Evolutionary conservation across 805 yeast genomes (phyloP).

Genomic region (Yarrowia deformans): DNA sequence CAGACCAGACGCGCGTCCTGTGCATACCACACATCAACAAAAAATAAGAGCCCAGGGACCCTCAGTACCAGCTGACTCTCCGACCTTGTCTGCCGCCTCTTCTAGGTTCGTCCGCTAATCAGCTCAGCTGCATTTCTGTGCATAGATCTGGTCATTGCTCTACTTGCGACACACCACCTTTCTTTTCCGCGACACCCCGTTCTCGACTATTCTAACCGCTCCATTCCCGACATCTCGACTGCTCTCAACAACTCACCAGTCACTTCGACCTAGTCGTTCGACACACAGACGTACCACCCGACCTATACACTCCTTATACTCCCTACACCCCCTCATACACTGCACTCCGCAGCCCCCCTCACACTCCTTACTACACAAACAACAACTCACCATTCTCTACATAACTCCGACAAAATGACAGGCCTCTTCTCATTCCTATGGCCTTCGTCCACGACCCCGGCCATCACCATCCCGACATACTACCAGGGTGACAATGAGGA

Average conservation of each 20-base stretch:
- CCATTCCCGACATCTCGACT: not conserved
- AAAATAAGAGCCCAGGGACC: not conserved
- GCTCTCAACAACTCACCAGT: not conserved
- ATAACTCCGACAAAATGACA: slow-evolving; percentile 31
- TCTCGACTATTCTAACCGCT: not conserved
- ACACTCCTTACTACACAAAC: not conserved
- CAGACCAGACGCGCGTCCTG: slow-evolving; percentile 27
- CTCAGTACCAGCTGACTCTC: slow-evolving; percentile 1
- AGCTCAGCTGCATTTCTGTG: slow-evolving; percentile 20
- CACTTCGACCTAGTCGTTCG: not conserved
- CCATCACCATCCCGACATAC: slow-evolving; percentile 60
- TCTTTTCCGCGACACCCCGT: not conserved
- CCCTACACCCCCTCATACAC: not conserved
- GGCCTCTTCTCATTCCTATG: slow-evolving; percentile 44
- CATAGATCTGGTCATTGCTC: slow-evolving; percentile 6
- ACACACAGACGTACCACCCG: not conserved
- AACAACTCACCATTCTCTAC: not conserved
- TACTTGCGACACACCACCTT: not conserved
- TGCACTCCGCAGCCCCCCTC: not conserved
- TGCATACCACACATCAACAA: slow-evolving; percentile 23
- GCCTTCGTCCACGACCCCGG: slow-evolving; percentile 45
- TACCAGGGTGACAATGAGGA: slow-evolving; percentile 59
- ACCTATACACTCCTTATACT: slow-evolving; percentile 14
- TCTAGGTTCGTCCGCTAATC: slow-evolving; percentile 23
- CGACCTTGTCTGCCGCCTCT: not conserved